phyloP scores from a whole-genome alignment of 1,139 yeast genomes.

The Saccharomyces hybrid region DNA sequence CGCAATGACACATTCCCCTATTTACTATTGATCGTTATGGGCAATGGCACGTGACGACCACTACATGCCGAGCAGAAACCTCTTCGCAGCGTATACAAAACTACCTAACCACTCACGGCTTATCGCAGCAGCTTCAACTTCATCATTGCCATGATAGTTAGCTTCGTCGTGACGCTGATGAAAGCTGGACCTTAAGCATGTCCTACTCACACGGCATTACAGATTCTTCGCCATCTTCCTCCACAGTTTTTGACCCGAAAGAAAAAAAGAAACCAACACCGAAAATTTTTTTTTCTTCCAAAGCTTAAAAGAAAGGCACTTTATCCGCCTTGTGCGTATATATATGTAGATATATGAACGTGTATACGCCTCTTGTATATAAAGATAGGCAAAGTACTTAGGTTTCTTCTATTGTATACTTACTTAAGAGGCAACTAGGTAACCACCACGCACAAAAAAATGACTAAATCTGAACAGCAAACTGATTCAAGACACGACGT shows the following conservation, averaged over 20 bases:
- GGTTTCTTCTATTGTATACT: background rate
- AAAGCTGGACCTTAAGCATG: background rate
- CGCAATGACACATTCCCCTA: background rate
- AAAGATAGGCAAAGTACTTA: background rate
- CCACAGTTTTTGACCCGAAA: background rate
- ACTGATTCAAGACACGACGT: constrained; percentile 26
- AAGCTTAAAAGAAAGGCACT: background rate
- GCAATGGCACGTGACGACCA: background rate
- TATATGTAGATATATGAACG: background rate
- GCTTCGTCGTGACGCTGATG: background rate
- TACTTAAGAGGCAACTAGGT: background rate
- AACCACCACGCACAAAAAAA: background rate
- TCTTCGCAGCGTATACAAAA: background rate
- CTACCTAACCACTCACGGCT: background rate
- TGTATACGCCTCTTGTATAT: too few relatives aligned
- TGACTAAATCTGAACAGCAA: background rate
- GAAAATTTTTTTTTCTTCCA: background rate
- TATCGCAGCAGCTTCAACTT: background rate
- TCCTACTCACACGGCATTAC: background rate
- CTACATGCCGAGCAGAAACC: background rate
- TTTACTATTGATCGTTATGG: background rate
- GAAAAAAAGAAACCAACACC: background rate
- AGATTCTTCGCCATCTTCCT: background rate
- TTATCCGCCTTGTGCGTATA: background rate
- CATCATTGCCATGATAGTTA: background rate